Evolutionary conservation across 2,329 filamentous ascomycete genomes (phyloP).

Genomic region (Exophiala sideris): DNA sequence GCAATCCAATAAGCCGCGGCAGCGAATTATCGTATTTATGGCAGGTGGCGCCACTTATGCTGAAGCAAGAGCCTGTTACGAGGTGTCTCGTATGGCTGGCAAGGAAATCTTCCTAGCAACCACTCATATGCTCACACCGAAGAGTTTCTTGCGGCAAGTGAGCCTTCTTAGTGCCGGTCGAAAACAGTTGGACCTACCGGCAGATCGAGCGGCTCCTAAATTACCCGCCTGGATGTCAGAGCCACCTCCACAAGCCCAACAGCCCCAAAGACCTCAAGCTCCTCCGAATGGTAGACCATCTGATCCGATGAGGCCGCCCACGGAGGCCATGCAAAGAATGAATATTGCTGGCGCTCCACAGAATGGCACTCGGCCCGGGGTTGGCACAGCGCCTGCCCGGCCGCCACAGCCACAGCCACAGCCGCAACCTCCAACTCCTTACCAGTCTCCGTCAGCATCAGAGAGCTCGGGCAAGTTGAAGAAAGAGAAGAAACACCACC

Average conservation of each 20-base stretch:
- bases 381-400: constrained; percentile 6
- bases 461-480: constrained; percentile 43
- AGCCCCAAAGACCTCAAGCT: constrained; percentile 20
- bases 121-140: constrained; percentile 87
- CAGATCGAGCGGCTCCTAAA: constrained; percentile 73
- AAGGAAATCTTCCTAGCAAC: constrained; percentile 85
- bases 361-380: constrained; percentile 30
- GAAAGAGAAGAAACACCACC: constrained; percentile 60
- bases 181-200: constrained; percentile 72
- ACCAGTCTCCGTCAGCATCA: constrained; percentile 15
- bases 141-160: constrained; percentile 77
- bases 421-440: constrained; percentile 12
- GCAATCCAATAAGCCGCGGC: constrained; percentile 72
- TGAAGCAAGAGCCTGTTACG: constrained; percentile 85
- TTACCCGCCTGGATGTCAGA: constrained; percentile 78
- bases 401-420: constrained; percentile 6
- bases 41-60: constrained; percentile 93
- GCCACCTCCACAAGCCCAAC: constrained; percentile 42
- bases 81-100: constrained; percentile 67
- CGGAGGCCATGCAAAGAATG: constrained; percentile 27
- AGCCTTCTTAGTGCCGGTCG: constrained; percentile 74
- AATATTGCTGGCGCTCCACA: constrained; percentile 25
- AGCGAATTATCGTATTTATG: constrained; percentile 90
- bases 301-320: constrained; percentile 13
- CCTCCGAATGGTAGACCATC: constrained; percentile 18